Base-by-base conservation (phyloP, 2,329 filamentous ascomycete genomes). In the Aspergillus niger region DNA sequence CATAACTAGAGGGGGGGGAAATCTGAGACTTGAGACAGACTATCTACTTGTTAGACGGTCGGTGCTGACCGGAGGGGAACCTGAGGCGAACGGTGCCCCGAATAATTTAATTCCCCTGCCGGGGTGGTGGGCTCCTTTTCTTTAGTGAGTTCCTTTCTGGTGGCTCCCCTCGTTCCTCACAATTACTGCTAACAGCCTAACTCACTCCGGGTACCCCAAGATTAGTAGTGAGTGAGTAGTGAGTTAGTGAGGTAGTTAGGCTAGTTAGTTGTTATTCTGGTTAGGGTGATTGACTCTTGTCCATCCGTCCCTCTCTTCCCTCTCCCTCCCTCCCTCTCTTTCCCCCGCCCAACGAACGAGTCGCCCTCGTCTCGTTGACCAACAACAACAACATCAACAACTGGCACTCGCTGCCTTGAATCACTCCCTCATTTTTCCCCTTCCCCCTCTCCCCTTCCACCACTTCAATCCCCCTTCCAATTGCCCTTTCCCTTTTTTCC, bases 351-450 rank as follows among this genome's bases (percentile, higher is more conserved):
- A 69, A 72, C 68, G 69, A 68, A 68, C 69, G 69, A 73, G 70
- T 70, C 69, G 65, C 51, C 59, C 57, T 60, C 64, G 63, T 66
- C 65, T 70, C 62, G 61, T 84, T 84, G 71, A 81, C 83, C 50
- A 83, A 44, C 41, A 44, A 44, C 41, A 44, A 22, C 41, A 44
- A 44, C 41, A 44, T 20, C 41, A 44, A 44, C 41, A 44, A 80
- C 65, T 83, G 57, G 55, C 82, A 17, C 52, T 55, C 52, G 30
- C 53, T 55, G 53, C 53, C 53, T 55, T 32, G 43, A 55, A 44
- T 66, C 64, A 63, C 62, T 62, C 53, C 13, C 57, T 58, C 58
- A 51, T 62, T 49, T 36, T 1, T 10, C 60, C 61, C 56, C 55
- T 60, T 62, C 59, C 65, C 58, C 10, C 10, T 30, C 59, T 60